phyloP scores from a whole-genome alignment of 305 asterid species.

The Fraxinus latifolia region DNA sequence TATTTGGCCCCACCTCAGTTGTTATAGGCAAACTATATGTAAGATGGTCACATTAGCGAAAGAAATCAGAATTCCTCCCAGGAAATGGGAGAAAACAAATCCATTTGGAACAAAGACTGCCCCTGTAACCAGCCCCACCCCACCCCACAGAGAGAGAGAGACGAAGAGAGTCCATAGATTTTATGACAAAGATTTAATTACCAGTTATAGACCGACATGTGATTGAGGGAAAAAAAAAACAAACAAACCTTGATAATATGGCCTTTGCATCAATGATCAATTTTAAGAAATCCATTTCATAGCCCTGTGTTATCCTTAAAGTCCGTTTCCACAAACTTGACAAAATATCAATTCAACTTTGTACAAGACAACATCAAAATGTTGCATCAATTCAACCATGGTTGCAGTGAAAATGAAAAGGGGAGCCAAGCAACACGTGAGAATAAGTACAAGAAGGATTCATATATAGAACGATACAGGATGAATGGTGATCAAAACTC shows the following conservation, averaged over 20 bases:
- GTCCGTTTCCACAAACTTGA: neutral
- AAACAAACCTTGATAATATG: neutral
- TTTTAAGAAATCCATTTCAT: constrained; percentile 4
- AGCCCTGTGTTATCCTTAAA: neutral
- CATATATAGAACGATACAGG: neutral
- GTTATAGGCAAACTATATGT: neutral
- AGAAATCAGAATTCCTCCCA: neutral
- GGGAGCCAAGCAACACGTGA: neutral
- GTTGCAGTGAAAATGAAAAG: neutral
- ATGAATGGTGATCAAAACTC: neutral
- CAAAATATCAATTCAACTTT: neutral
- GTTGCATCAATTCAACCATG: neutral
- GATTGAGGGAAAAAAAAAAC: neutral
- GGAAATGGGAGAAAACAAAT: neutral
- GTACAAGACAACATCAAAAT: neutral
- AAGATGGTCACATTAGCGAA: neutral
- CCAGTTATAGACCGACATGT: neutral
- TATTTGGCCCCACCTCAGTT: neutral
- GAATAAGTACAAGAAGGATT: neutral
- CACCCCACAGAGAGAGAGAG: neutral
- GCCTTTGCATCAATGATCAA: neutral
- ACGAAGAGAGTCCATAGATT: neutral
- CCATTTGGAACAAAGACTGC: neutral
- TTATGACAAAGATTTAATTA: neutral
- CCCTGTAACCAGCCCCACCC: neutral